A percentile compares a stretch with the other conserved stretches of the same genome.
Evolutionary conservation across 1,284 basidiomycete genomes (phyloP).

Genomic region (Ustilago sp.): DNA sequence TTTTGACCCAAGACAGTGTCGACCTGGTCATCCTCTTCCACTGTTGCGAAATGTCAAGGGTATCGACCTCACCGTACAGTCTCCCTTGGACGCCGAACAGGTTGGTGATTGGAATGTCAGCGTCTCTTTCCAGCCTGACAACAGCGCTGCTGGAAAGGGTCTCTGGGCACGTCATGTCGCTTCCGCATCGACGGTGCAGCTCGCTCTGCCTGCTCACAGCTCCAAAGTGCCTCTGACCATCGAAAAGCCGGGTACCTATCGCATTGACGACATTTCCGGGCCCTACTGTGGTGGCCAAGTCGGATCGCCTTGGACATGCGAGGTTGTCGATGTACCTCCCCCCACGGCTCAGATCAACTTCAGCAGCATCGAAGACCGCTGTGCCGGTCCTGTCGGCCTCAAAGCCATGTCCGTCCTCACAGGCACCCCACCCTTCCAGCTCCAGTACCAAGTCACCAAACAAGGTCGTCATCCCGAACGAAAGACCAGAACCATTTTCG

Average conservation of each 20-base stretch:
- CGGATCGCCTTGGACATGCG: constrained; percentile 62
- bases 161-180: constrained; percentile 38
- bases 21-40: constrained; percentile 78
- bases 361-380: constrained; percentile 84
- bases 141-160: constrained; percentile 41
- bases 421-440: constrained; percentile 92
- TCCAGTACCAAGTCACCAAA: constrained; percentile 79
- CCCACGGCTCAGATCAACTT: constrained; percentile 87
- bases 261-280: constrained; percentile 79
- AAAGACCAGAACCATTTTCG: constrained; percentile 74
- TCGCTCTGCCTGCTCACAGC: constrained; percentile 32
- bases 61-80: constrained; percentile 39
- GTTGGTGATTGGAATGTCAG: constrained; percentile 41
- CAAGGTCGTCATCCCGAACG: constrained; percentile 68
- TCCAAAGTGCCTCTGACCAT: constrained; percentile 26
- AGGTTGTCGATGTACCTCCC: constrained; percentile 72
- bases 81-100: constrained; percentile 26
- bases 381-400: constrained; percentile 92
- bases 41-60: constrained; percentile 74
- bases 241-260: constrained; percentile 81
- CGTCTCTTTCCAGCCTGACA: constrained; percentile 49
- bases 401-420: constrained; percentile 86
- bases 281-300: constrained; percentile 74
- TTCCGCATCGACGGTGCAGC: constrained; percentile 33
- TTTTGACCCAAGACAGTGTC: constrained; percentile 77